These are phyloP conservation scores for Geosmithia flava DNA, from an alignment of 2,329 filamentous ascomycete species.

Conservation along the genomic window DNA sequence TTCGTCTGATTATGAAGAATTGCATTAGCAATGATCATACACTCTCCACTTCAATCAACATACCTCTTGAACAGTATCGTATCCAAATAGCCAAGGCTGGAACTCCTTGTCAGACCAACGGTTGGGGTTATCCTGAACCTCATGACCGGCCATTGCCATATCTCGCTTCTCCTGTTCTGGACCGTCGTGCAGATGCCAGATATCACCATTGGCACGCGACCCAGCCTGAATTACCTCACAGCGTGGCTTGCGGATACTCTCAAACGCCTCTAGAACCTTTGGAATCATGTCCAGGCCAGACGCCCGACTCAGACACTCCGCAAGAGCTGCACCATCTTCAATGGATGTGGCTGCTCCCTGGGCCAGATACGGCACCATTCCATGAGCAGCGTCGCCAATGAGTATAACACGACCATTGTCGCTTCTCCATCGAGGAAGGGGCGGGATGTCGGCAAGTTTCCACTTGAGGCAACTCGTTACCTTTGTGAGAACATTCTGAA, in stretches of 20 bases:
- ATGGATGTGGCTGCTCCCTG: constrained; percentile 3
- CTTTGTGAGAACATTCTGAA: constrained; percentile 2
- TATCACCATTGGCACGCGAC: constrained; percentile 1
- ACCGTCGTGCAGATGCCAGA: constrained; percentile 4
- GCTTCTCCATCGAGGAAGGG: constrained; percentile 1
- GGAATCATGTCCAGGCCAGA: not conserved
- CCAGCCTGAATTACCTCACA: constrained; percentile 2
- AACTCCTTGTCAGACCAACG: constrained; percentile 2
- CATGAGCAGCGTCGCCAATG: constrained; percentile 11
- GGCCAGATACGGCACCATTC: constrained; percentile 9
- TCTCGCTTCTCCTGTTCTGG: constrained; percentile 3
- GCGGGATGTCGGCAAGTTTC: constrained; percentile 2
- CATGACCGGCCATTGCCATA: not conserved
- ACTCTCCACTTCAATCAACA: no score
- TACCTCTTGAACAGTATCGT: constrained; percentile 2
- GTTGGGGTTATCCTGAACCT: constrained; percentile 2
- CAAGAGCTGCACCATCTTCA: constrained; percentile 4
- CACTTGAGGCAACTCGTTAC: constrained; percentile 1
- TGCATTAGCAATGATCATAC: no score
- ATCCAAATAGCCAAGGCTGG: constrained; percentile 5
- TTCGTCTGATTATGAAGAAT: no score
- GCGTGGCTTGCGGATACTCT: constrained; percentile 3
- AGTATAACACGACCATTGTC: constrained; percentile 5
- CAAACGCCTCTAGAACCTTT: not conserved
- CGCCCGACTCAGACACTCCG: constrained; percentile 1